phyloP scores from a whole-genome alignment of 1,284 basidiomycete species.

The Sporisorium graminicola region DNA sequence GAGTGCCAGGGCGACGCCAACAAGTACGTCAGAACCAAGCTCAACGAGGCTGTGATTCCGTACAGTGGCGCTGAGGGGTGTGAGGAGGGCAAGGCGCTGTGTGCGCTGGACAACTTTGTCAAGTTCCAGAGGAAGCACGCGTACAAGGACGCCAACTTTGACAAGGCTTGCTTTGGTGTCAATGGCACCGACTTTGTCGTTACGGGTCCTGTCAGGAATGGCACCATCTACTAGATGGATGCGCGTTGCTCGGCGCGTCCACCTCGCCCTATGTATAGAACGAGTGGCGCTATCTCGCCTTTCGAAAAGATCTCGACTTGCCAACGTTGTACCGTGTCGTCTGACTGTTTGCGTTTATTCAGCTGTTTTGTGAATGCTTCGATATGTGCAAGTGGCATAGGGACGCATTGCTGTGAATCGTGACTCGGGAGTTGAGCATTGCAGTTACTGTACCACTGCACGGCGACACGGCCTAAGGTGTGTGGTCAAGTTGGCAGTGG shows the following conservation, averaged over 20 bases:
- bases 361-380: too few relatives aligned
- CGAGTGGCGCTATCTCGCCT: too few relatives aligned
- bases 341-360: too few relatives aligned
- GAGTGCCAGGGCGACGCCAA: conserved; percentile 62
- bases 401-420: too few relatives aligned
- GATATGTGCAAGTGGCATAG: too few relatives aligned
- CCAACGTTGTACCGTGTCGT: too few relatives aligned
- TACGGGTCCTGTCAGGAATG: conserved; percentile 52
- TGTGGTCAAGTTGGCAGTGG: too few relatives aligned
- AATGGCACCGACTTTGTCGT: conserved; percentile 61
- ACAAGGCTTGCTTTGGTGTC: conserved; percentile 57
- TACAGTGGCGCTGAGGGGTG: conserved; percentile 81
- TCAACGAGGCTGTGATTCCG: conserved; percentile 89
- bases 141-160: conserved; percentile 58
- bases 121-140: conserved; percentile 61
- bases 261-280: neutral
- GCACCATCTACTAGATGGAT: conserved; percentile 39
- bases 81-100: conserved; percentile 80
- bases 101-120: conserved; percentile 81
- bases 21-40: conserved; percentile 80
- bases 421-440: too few relatives aligned
- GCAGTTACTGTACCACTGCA: too few relatives aligned
- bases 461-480: too few relatives aligned
- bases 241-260: neutral
- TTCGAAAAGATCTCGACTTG: neutral